These are phyloP conservation scores for Chaetoceros tenuissimus DNA, from an alignment of 108 stramenopile genomes.

Conservation along the genomic window DNA sequence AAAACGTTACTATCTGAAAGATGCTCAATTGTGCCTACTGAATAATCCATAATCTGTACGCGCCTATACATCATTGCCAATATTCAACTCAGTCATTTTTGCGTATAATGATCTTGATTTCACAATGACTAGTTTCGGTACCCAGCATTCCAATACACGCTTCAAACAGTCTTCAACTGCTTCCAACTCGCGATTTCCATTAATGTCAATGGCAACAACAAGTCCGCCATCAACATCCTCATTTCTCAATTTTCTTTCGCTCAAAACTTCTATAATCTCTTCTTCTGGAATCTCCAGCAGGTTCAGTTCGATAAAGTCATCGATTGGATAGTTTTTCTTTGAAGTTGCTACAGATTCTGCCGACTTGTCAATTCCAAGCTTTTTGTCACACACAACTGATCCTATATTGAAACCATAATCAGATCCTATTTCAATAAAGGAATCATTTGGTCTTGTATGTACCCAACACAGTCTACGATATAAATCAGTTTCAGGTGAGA, in stretches of 20 bases:
- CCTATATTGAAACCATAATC: constrained; percentile 60
- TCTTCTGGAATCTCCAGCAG: constrained; percentile 13
- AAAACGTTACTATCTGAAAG: too few relatives aligned
- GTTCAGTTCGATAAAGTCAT: constrained; percentile 36
- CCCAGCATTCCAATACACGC: constrained; percentile 33
- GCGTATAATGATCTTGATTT: constrained; percentile 69
- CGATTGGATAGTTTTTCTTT: constrained; percentile 44
- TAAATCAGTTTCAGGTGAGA: constrained; percentile 57
- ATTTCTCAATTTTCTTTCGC: too few relatives aligned
- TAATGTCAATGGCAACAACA: constrained; percentile 77
- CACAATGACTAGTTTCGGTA: constrained; percentile 67
- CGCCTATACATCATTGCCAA: too few relatives aligned
- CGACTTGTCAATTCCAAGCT: constrained; percentile 66
- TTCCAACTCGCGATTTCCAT: constrained; percentile 70
- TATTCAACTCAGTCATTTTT: constrained; percentile 17
- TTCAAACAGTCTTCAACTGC: constrained; percentile 63
- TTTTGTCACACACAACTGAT: constrained; percentile 21
- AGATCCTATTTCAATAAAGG: constrained; percentile 72
- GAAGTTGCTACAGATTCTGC: constrained; percentile 53
- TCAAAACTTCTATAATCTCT: not conserved
- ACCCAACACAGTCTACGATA: constrained; percentile 54
- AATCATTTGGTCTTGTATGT: constrained; percentile 47
- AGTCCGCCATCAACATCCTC: constrained; percentile 30
- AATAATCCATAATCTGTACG: too few relatives aligned
- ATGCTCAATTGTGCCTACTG: too few relatives aligned